phyloP scores from a whole-genome alignment of 768 basidiomycete species.

The Mycena albidolilacea region DNA sequence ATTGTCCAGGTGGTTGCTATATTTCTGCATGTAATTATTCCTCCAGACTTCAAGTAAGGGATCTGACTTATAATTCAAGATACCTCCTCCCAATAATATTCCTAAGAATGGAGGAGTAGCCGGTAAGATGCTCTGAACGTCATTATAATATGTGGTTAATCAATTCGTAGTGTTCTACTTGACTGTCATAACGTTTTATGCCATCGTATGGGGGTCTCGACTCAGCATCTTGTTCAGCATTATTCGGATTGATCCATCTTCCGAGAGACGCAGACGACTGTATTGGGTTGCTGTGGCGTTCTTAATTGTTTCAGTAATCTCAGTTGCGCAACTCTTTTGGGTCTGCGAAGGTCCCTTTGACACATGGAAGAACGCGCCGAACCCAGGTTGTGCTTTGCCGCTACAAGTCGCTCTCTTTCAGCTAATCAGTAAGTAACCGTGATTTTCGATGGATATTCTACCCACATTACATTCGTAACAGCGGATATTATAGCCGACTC shows the following conservation, averaged over 20 bases:
- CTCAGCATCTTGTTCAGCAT: constrained; percentile 41
- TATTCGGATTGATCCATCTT: constrained; percentile 64
- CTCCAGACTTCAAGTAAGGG: background rate
- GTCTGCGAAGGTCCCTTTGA: constrained; percentile 51
- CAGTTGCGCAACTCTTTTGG: constrained; percentile 62
- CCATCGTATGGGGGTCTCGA: constrained; percentile 56
- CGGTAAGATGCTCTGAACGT: constrained; percentile 3
- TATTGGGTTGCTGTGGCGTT: constrained; percentile 49
- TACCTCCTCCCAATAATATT: constrained; percentile 27
- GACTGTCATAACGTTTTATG: constrained; percentile 54
- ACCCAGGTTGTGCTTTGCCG: constrained; percentile 60
- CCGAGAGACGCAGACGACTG: constrained; percentile 43
- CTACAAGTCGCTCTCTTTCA: constrained; percentile 66
- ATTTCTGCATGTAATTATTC: constrained; percentile 13
- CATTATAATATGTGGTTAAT: background rate
- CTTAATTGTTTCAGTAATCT: constrained; percentile 49
- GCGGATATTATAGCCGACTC: constrained; percentile 64
- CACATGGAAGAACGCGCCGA: constrained; percentile 54
- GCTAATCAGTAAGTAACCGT: constrained; percentile 60
- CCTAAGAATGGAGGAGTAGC: constrained; percentile 10
- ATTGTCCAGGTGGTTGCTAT: constrained; percentile 10
- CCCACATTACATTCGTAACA: constrained; percentile 43
- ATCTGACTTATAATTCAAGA: constrained; percentile 1
- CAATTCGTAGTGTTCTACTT: constrained; percentile 6
- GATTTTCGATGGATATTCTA: background rate